Percentiles rank a stretch among this genome's conserved stretches.
Evolutionary conservation across 345 rosid genomes (phyloP).

Genomic region (Eucalyptus microcorys): DNA sequence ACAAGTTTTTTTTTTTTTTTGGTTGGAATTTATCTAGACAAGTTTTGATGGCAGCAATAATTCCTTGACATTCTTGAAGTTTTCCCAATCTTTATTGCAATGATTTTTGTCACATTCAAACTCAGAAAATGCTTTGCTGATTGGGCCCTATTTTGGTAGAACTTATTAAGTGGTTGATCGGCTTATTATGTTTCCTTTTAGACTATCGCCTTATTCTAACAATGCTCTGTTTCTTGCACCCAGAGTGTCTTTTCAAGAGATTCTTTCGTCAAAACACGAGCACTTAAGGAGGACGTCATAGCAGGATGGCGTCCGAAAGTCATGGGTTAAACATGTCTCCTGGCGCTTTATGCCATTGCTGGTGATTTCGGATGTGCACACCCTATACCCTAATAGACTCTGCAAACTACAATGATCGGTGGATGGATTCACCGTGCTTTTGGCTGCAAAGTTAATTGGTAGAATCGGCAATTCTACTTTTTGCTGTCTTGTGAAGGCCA

Average conservation of each 20-base stretch:
- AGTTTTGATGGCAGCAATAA: background rate
- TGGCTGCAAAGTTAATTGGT: background rate
- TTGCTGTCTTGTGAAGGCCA: background rate
- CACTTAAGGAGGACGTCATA: conserved; percentile 67
- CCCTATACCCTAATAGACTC: background rate
- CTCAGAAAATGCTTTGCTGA: background rate
- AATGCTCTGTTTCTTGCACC: background rate
- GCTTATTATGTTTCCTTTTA: background rate
- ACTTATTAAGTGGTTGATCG: background rate
- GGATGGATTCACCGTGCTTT: background rate
- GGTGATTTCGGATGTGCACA: background rate
- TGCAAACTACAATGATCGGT: background rate
- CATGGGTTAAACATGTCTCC: conserved; percentile 21
- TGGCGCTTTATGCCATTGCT: background rate
- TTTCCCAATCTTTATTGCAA: background rate
- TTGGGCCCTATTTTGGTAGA: background rate
- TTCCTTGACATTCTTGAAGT: background rate
- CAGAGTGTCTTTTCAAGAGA: conserved; percentile 76
- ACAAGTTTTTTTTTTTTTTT: background rate
- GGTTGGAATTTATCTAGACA: background rate
- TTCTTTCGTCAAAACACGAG: conserved; percentile 58
- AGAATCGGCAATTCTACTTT: background rate
- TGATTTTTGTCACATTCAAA: background rate
- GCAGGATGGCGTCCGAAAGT: conserved; percentile 96
- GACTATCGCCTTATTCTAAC: background rate